A percentile compares a stretch with the other conserved stretches of the same genome.
These are phyloP conservation scores for Scutellaria barbata DNA, from an alignment of 257 asterid genomes.

Conservation along the genomic window DNA sequence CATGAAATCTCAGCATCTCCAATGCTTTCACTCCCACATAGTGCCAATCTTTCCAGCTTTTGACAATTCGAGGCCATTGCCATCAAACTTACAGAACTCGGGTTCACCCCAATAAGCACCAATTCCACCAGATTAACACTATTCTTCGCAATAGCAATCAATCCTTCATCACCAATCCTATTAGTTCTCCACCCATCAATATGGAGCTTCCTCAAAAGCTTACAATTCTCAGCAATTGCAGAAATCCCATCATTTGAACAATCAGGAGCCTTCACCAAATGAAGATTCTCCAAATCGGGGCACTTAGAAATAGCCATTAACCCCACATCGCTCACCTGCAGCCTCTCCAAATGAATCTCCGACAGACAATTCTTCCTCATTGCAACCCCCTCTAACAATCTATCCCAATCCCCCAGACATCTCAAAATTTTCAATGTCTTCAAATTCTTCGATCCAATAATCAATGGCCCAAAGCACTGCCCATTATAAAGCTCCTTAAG, in stretches of 20 bases:
- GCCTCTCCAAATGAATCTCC: slow-evolving; percentile 82
- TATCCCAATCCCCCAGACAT: slow-evolving; percentile 89
- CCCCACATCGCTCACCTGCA: slow-evolving; percentile 77
- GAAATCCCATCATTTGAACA: slow-evolving; percentile 71
- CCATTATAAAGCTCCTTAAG: slow-evolving; percentile 80
- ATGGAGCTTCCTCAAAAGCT: slow-evolving; percentile 81
- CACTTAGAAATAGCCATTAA: slow-evolving; percentile 63
- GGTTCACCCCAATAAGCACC: slow-evolving; percentile 87
- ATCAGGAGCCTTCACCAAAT: slow-evolving; percentile 76
- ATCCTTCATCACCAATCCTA: slow-evolving; percentile 79
- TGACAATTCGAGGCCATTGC: slow-evolving; percentile 71
- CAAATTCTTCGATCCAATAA: slow-evolving; percentile 62
- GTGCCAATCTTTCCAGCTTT: slow-evolving; percentile 81
- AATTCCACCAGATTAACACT: slow-evolving; percentile 69
- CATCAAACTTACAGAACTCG: slow-evolving; percentile 58
- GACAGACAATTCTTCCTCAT: slow-evolving; percentile 52
- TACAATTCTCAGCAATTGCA: slow-evolving; percentile 73
- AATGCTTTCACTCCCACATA: slow-evolving; percentile 89
- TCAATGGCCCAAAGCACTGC: slow-evolving; percentile 70
- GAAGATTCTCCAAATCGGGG: slow-evolving; percentile 67
- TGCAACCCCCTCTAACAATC: slow-evolving; percentile 55
- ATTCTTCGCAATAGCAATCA: slow-evolving; percentile 68
- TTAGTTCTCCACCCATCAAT: slow-evolving; percentile 95
- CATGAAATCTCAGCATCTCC: slow-evolving; percentile 82
- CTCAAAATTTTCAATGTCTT: slow-evolving; percentile 69